Evolutionary conservation across 2,329 filamentous ascomycete genomes (phyloP).

Genomic region (Aurifilum marmelostoma): DNA sequence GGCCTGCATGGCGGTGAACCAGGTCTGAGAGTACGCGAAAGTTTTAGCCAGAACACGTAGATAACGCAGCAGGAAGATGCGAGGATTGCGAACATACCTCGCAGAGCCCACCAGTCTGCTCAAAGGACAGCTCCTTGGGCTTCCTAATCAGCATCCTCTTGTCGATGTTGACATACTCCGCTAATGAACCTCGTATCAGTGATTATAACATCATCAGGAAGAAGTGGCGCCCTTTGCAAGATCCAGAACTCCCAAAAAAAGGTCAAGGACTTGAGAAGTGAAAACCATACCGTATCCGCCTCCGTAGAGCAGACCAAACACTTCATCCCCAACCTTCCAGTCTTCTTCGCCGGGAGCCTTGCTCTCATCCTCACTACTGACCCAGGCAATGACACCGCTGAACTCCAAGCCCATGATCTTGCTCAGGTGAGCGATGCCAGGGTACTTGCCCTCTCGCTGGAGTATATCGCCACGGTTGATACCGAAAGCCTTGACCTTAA

Average conservation of each 20-base stretch:
- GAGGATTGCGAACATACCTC: no score
- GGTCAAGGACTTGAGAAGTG: neutral
- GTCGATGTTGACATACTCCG: constrained; percentile 8
- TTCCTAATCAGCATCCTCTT: constrained; percentile 9
- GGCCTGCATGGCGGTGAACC: constrained; percentile 10
- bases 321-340: neutral
- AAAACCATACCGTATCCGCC: constrained; percentile 7
- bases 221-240: neutral
- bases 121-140: constrained; percentile 5
- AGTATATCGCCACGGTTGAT: constrained; percentile 10
- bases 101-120: neutral
- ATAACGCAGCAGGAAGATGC: no score
- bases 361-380: neutral
- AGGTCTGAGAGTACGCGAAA: neutral
- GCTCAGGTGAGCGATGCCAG: neutral
- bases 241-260: neutral
- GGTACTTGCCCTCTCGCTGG: constrained; percentile 12
- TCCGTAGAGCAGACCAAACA: constrained; percentile 7
- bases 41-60: no score
- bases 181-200: neutral
- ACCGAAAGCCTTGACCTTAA: constrained; percentile 10
- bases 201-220: neutral
- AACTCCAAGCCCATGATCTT: constrained; percentile 12
- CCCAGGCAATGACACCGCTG: neutral
- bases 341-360: neutral